Conservation (phyloP, 2,329 filamentous ascomycete species). For the Zymoseptoria ardabiliae region DNA sequence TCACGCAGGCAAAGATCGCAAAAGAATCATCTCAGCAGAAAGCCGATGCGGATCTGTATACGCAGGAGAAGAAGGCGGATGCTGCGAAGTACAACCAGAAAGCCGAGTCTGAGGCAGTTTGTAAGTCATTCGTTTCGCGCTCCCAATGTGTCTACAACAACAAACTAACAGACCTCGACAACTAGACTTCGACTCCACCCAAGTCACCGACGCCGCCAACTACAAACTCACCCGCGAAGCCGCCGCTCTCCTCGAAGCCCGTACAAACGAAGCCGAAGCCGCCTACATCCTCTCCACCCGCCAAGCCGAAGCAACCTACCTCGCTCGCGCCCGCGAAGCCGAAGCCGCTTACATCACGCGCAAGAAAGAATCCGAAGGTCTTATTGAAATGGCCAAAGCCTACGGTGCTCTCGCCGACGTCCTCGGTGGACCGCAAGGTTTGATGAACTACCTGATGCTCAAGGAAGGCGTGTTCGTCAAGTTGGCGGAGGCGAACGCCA, state of each 20-base stretch:
- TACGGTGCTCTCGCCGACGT: slow-evolving; percentile 65
- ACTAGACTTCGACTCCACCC: slow-evolving; percentile 31
- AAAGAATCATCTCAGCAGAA: slow-evolving; percentile 62
- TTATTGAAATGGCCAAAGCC: slow-evolving; percentile 71
- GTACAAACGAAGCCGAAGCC: slow-evolving; percentile 29
- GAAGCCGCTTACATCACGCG: slow-evolving; percentile 54
- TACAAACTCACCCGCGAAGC: slow-evolving; percentile 25
- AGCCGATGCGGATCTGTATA: slow-evolving; percentile 50
- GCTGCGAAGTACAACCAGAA: slow-evolving; percentile 52
- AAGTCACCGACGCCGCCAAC: slow-evolving; percentile 38
- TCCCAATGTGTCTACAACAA: no score
- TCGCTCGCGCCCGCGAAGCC: slow-evolving; percentile 43
- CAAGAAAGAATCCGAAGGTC: slow-evolving; percentile 69
- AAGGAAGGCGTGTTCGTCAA: slow-evolving; percentile 71
- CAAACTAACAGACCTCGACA: no score
- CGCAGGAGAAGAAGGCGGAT: slow-evolving; percentile 46
- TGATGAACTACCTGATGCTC: slow-evolving; percentile 83
- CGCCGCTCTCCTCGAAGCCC: slow-evolving; percentile 20
- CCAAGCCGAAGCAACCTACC: slow-evolving; percentile 28
- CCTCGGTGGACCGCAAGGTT: slow-evolving; percentile 68
- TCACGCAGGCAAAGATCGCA: slow-evolving; percentile 66
- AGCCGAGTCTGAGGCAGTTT: slow-evolving; percentile 50
- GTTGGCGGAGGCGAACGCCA: slow-evolving; percentile 70
- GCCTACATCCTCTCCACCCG: slow-evolving; percentile 35
- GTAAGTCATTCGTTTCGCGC: no score